phyloP scores from a whole-genome alignment of 2,329 filamentous ascomycete genomes.

The Dactylellina cionopaga region DNA sequence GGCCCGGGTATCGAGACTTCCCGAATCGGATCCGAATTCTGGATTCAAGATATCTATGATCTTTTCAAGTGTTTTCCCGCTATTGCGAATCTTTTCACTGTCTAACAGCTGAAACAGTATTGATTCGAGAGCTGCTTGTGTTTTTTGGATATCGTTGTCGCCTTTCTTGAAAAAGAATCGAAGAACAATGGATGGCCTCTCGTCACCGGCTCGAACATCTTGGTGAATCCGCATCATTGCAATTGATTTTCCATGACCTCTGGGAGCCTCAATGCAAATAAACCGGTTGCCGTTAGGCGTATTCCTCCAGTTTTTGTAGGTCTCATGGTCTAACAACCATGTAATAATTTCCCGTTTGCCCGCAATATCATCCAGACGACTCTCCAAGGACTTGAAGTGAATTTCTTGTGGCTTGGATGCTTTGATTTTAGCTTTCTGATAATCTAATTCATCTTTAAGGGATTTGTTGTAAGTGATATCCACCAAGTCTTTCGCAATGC shows the following conservation, averaged over 20 bases:
- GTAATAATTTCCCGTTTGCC: slow-evolving; percentile 7
- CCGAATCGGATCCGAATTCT: neutral
- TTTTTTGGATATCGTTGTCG: slow-evolving; percentile 16
- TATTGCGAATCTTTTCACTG: neutral
- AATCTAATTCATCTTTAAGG: slow-evolving; percentile 3
- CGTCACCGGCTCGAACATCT: neutral
- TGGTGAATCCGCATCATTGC: slow-evolving; percentile 14
- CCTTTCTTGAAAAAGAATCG: slow-evolving; percentile 44
- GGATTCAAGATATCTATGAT: slow-evolving; percentile 17
- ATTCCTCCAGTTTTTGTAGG: slow-evolving; percentile 7
- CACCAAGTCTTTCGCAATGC: slow-evolving; percentile 3
- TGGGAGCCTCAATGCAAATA: slow-evolving; percentile 15
- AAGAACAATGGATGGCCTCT: neutral
- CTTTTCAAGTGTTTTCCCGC: neutral
- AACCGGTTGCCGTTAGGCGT: neutral
- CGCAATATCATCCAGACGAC: slow-evolving; percentile 18
- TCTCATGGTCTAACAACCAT: slow-evolving; percentile 8
- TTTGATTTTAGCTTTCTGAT: neutral
- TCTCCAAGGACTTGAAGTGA: neutral
- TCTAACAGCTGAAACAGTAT: slow-evolving; percentile 15
- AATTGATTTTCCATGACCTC: slow-evolving; percentile 33
- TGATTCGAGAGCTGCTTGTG: slow-evolving; percentile 16
- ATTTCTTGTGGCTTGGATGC: slow-evolving; percentile 3
- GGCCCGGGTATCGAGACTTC: neutral
- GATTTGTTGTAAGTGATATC: slow-evolving; percentile 5